Evolutionary conservation across 225 moss, liverwort and hornwort genomes (phyloP).

Genomic region (Antitrichia curtipendula): DNA sequence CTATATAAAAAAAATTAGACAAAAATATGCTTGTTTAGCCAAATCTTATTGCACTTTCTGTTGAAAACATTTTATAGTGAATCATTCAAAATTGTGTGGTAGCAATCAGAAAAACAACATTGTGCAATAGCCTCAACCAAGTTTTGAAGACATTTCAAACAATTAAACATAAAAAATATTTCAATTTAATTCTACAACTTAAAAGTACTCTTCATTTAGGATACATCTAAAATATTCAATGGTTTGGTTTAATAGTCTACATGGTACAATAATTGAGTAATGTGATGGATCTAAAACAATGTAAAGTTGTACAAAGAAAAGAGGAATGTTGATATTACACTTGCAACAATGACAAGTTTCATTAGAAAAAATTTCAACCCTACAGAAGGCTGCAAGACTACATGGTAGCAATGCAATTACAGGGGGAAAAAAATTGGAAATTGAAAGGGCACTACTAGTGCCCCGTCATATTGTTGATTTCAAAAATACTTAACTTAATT

Average conservation of each 20-base stretch:
- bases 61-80: not conserved
- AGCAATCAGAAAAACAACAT: not conserved
- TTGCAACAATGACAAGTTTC: not conserved
- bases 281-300: not conserved
- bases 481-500: too few relatives aligned
- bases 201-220: not conserved
- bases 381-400: too few relatives aligned
- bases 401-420: too few relatives aligned
- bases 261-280: not conserved
- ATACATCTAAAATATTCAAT: not conserved
- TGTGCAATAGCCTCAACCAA: not conserved
- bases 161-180: too few relatives aligned
- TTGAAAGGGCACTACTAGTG: too few relatives aligned
- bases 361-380: too few relatives aligned
- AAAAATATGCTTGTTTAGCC: not conserved
- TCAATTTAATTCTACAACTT: not conserved
- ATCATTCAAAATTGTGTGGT: not conserved
- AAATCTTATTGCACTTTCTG: too few relatives aligned
- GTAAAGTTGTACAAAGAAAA: not conserved
- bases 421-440: too few relatives aligned
- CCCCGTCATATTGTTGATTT: too few relatives aligned
- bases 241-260: not conserved
- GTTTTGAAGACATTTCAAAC: not conserved
- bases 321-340: not conserved
- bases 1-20: too few relatives aligned